phyloP scores from a whole-genome alignment of 1,139 yeast species.

The Candida albicans region DNA sequence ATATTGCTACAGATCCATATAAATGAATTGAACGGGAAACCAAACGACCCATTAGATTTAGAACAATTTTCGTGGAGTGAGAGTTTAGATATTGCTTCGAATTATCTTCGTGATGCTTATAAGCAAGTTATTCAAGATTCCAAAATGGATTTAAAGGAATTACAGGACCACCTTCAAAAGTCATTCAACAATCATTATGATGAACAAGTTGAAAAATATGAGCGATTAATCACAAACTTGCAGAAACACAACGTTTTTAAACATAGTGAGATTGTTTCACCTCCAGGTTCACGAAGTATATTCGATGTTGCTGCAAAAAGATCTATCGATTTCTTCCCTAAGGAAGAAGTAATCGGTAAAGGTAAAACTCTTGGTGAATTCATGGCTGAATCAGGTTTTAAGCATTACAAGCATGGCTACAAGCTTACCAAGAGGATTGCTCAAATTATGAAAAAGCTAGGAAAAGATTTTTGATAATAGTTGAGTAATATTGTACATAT shows the following conservation, averaged over 20 bases:
- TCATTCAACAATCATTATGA: conserved; percentile 27
- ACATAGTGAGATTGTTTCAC: conserved; percentile 34
- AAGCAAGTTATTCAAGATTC: conserved; percentile 19
- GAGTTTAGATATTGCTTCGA: conserved; percentile 22
- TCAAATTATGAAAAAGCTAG: conserved; percentile 7
- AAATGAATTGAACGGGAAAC: not conserved
- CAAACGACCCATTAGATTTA: not conserved
- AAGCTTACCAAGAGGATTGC: conserved; percentile 26
- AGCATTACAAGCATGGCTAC: conserved; percentile 32
- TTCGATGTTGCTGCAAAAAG: not conserved
- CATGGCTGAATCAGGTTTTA: conserved; percentile 21
- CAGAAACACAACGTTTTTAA: conserved; percentile 24
- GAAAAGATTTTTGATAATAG: conserved; percentile 1
- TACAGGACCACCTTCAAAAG: conserved; percentile 20
- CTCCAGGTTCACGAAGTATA: conserved; percentile 1
- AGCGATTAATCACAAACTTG: conserved; percentile 18
- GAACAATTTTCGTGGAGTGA: conserved; percentile 23
- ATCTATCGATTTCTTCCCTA: conserved; percentile 18
- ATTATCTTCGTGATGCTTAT: conserved; percentile 17
- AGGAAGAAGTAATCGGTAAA: conserved; percentile 28
- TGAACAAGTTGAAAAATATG: conserved; percentile 18
- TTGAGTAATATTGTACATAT: not conserved
- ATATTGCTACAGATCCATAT: conserved; percentile 17
- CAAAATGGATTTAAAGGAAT: conserved; percentile 8
- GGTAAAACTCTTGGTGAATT: conserved; percentile 37